Evolutionary conservation across 208 protist species (phyloP).

Genomic region (Crithidia expoeki): DNA sequence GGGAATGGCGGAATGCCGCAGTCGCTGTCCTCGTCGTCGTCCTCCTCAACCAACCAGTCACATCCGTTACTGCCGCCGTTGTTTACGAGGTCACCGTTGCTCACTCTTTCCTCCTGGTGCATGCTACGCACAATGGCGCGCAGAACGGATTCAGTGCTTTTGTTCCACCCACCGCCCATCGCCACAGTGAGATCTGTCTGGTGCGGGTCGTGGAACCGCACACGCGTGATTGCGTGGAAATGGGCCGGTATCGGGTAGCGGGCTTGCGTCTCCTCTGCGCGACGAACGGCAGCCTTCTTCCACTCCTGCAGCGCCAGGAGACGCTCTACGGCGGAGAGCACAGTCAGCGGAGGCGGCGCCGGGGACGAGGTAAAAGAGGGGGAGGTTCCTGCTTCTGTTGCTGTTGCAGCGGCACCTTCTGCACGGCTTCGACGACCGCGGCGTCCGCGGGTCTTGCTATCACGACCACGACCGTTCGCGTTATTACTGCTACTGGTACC

Average conservation of each 20-base stretch:
- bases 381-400: not conserved
- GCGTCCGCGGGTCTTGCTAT: conserved; percentile 16
- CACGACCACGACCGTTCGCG: not conserved
- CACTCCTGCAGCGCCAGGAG: conserved; percentile 65
- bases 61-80: not conserved
- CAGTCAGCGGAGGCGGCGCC: not conserved
- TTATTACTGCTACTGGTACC: not conserved
- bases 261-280: conserved; percentile 47
- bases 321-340: conserved; percentile 52
- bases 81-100: conserved; percentile 1
- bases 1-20: conserved; percentile 7
- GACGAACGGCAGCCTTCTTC: conserved; percentile 47
- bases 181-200: conserved; percentile 62
- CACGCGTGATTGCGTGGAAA: conserved; percentile 81
- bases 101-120: conserved; percentile 15
- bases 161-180: conserved; percentile 53
- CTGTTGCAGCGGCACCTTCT: not conserved
- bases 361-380: not conserved
- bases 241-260: conserved; percentile 45
- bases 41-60: conserved; percentile 13
- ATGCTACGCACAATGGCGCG: conserved; percentile 43
- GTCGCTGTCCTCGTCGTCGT: conserved; percentile 31
- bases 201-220: conserved; percentile 63
- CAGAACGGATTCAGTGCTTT: conserved; percentile 63
- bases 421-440: conserved; percentile 19